Percentiles rank a stretch among this genome's conserved stretches.
phyloP scores from a whole-genome alignment of 2,329 filamentous ascomycete genomes.

The Aspergillus brasiliensis region DNA sequence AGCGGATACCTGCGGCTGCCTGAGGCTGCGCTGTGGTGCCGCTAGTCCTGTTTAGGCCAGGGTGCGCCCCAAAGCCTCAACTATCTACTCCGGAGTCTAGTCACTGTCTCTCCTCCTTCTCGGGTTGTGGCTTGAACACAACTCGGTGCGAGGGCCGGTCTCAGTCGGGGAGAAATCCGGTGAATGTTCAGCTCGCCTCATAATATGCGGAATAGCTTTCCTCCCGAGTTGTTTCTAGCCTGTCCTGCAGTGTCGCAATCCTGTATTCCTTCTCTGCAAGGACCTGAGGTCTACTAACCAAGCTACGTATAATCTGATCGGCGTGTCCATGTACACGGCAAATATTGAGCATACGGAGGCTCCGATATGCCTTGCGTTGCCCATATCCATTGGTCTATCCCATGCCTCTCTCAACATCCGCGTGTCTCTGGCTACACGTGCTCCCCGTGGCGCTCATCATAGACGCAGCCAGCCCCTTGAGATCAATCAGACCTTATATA shows the following conservation, averaged over 20 bases:
- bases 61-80: background rate
- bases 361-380: background rate
- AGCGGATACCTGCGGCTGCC: background rate
- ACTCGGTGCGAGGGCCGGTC: background rate
- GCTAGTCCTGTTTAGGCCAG: background rate
- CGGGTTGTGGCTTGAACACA: background rate
- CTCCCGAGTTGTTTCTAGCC: background rate
- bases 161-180: background rate
- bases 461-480: background rate
- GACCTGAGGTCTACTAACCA: background rate
- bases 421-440: background rate
- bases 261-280: conserved; percentile 5
- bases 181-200: background rate
- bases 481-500: background rate
- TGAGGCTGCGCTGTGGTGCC: background rate
- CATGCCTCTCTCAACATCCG: background rate
- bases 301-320: background rate
- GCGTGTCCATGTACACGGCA: background rate
- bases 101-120: background rate
- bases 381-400: background rate
- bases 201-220: background rate
- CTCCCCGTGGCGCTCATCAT: background rate
- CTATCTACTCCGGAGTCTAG: background rate
- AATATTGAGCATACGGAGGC: background rate
- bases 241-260: background rate